Conservation (phyloP, 768 basidiomycete species). For the Phanerodontia chrysosporium region DNA sequence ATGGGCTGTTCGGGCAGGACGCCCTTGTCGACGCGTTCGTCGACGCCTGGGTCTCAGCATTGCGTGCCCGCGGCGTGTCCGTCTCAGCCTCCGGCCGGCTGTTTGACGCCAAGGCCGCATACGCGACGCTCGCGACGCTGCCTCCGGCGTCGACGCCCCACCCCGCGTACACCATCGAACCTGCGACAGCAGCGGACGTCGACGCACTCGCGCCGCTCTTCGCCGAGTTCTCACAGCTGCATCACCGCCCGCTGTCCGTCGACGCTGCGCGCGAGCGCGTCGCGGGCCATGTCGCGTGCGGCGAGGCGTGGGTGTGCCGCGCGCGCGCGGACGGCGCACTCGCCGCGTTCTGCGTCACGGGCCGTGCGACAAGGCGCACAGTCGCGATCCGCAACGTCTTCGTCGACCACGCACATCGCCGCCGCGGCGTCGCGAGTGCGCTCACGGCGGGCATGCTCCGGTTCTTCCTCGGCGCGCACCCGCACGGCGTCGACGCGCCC, state of each 20-base stretch:
- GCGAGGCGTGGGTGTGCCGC: constrained; percentile 8
- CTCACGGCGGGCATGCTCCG: constrained; percentile 14
- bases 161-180: neutral
- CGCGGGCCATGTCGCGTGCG: neutral
- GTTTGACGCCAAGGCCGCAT: neutral
- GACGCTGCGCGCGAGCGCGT: neutral
- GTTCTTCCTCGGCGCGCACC: constrained; percentile 15
- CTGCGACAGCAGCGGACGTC: constrained; percentile 2
- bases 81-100: neutral
- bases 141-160: neutral
- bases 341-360: constrained; percentile 10
- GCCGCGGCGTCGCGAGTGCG: constrained; percentile 15
- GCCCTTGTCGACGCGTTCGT: constrained; percentile 10
- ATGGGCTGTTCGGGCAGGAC: neutral
- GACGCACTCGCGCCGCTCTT: constrained; percentile 4
- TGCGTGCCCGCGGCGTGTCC: neutral
- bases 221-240: constrained; percentile 2
- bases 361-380: constrained; percentile 14
- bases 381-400: constrained; percentile 18
- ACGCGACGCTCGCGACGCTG: constrained; percentile 10
- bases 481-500: constrained; percentile 1
- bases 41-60: constrained; percentile 6
- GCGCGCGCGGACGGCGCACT: neutral
- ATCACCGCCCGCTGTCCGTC: neutral
- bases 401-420: constrained; percentile 10